These are phyloP conservation scores for Syzygium jambos DNA, from an alignment of 345 rosid species.

Conservation along the genomic window DNA sequence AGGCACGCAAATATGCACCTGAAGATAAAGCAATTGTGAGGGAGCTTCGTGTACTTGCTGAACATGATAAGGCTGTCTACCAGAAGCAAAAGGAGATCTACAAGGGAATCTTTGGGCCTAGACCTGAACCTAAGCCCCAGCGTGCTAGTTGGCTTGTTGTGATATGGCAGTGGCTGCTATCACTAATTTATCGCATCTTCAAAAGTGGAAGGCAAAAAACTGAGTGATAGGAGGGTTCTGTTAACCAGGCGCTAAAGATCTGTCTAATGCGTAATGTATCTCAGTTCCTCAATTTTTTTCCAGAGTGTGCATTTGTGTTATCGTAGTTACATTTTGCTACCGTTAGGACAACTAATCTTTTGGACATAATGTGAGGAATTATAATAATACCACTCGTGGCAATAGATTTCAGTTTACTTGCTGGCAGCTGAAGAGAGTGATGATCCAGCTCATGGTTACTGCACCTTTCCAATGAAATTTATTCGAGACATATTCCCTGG, in stretches of 20 bases:
- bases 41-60: conserved; percentile 64
- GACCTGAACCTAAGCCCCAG: conserved; percentile 40
- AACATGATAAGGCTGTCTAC: conserved; percentile 77
- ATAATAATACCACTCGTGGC: neutral
- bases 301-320: neutral
- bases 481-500: neutral
- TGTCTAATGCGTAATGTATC: neutral
- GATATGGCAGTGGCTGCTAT: conserved; percentile 38
- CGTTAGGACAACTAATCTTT: neutral
- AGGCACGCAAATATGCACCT: conserved; percentile 77
- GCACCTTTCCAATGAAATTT: neutral
- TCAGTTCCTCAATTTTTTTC: neutral
- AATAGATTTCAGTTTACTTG: neutral
- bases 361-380: neutral
- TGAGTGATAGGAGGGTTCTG: conserved; percentile 7
- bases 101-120: conserved; percentile 67
- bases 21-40: conserved; percentile 71
- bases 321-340: neutral
- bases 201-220: conserved; percentile 21
- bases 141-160: conserved; percentile 28
- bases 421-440: neutral
- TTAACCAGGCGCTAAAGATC: neutral
- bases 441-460: neutral
- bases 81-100: conserved; percentile 80
- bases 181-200: conserved; percentile 21